phyloP scores from a whole-genome alignment of 176 grass and related monocot genomes.

The Poa annua region DNA sequence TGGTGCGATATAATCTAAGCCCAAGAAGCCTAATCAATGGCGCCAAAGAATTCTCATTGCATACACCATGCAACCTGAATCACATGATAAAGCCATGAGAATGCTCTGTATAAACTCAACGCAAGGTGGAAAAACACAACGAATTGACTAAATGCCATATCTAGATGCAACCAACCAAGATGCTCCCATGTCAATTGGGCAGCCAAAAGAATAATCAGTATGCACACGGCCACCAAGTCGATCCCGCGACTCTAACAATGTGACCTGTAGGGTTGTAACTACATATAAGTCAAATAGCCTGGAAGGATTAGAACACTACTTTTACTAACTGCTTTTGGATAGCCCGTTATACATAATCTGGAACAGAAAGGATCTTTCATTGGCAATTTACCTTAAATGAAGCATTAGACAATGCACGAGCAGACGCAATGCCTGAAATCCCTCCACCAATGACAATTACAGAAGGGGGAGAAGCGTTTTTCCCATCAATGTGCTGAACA shows the following conservation, averaged over 20 bases:
- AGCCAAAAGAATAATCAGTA: constrained; percentile 98
- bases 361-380: neutral
- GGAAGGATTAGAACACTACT: constrained; percentile 19
- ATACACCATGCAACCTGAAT: constrained; percentile 96
- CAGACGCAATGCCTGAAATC: constrained; percentile 94
- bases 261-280: constrained; percentile 60
- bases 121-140: constrained; percentile 29
- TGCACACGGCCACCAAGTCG: constrained; percentile 89
- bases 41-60: constrained; percentile 96
- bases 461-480: constrained; percentile 70
- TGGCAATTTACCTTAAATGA: constrained; percentile 73
- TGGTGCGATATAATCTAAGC: constrained; percentile 93
- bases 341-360: neutral
- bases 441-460: constrained; percentile 96
- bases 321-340: neutral
- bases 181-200: constrained; percentile 97
- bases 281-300: constrained; percentile 14
- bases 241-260: constrained; percentile 81
- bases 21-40: constrained; percentile 92
- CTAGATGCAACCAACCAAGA: constrained; percentile 74
- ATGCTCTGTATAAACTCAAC: constrained; percentile 18
- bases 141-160: neutral
- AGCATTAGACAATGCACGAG: constrained; percentile 79
- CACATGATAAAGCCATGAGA: constrained; percentile 51
- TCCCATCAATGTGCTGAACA: constrained; percentile 74